Evolutionary conservation across 352 stramenopile genomes (phyloP), one percentile per base, ranked within the genome.

Genomic region (Globisporangium solare): DNA sequence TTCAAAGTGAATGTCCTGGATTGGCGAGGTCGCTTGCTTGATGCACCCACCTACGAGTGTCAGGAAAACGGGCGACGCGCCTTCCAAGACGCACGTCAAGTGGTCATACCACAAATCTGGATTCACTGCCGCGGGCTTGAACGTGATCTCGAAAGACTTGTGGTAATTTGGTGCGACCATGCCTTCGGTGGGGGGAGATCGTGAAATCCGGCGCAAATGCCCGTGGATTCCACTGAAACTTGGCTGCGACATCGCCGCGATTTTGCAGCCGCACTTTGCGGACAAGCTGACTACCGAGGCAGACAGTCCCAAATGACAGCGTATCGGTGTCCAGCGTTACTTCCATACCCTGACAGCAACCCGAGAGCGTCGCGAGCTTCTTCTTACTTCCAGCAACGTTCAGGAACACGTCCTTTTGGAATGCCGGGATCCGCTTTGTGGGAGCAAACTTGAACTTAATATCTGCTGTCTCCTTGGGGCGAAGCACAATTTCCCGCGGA

Each of bases 341-440:
- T 20, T 98, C 90, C 67, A 96, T 90, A n/a, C 92, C 93, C 46
- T 92, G 88, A 52, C 90, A 96, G 41, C 78, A 83, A 1, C 93
- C 93, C 0, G 79, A 83, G 8, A 98, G 51, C 2, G 71, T 88
- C 14, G 95, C 59, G 8, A 97, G 68, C 51, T 92, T 91, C 48
- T 76, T 83, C 11, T 59, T 75, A 31, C 67, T 86, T 0, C 89
- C 88, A 12, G 81, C 87, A 18, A 93, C 56, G 21, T 58, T 56
- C n/a, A 92, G 58, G 37, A 71, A 76, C 0, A 95, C 55, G 11
- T 90, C 73, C 35, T 77, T 84, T 54, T 88, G 64, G 47, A 95
- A 95, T 32, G 63, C 62, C 4, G 64, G 65, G 18, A 86, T 64
- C 6, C 88, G 84, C 60, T 82, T 76, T 6, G 71, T 85, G 1